Conservation (phyloP, 805 yeast species). For the Nakazawaea molendinolei region DNA sequence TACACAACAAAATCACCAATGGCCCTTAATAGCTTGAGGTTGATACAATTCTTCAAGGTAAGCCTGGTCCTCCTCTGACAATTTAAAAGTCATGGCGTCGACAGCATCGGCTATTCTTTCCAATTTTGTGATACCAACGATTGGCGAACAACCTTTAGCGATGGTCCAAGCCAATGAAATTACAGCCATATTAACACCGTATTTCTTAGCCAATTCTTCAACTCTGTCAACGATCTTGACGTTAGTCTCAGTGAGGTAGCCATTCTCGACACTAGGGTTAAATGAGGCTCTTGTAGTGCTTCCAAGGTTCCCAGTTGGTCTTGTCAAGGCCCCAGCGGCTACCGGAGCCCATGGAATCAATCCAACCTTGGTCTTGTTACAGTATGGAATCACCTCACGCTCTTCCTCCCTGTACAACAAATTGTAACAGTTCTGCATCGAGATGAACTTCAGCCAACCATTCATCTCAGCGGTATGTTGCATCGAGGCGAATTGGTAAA, state of each 20-base stretch:
- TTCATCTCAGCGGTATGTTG: constrained; percentile 50
- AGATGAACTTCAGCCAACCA: constrained; percentile 51
- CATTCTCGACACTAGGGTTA: constrained; percentile 1
- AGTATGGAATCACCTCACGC: constrained; percentile 50
- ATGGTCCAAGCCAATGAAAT: constrained; percentile 50
- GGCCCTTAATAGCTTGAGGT: constrained; percentile 13
- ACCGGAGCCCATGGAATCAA: constrained; percentile 57
- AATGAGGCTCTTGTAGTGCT: not conserved
- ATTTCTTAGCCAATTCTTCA: constrained; percentile 45
- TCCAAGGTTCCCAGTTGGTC: not conserved
- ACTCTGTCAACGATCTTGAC: constrained; percentile 38
- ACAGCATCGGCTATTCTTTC: constrained; percentile 48
- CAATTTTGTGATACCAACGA: constrained; percentile 44
- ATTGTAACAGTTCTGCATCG: constrained; percentile 52
- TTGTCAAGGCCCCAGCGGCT: constrained; percentile 36
- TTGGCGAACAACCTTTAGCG: constrained; percentile 45
- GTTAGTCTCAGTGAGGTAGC: constrained; percentile 21
- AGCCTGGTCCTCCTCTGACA: constrained; percentile 30
- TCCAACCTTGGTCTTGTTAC: constrained; percentile 45
- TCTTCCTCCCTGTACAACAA: constrained; percentile 56
- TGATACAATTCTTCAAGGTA: constrained; percentile 33
- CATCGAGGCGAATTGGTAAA: constrained; percentile 43
- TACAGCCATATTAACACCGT: constrained; percentile 44
- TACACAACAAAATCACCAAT: not conserved
- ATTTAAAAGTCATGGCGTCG: constrained; percentile 31